Percentiles rank a stretch among this genome's conserved stretches.
phyloP scores from a whole-genome alignment of 495 filamentous ascomycete genomes.

The Podospora sp. region DNA sequence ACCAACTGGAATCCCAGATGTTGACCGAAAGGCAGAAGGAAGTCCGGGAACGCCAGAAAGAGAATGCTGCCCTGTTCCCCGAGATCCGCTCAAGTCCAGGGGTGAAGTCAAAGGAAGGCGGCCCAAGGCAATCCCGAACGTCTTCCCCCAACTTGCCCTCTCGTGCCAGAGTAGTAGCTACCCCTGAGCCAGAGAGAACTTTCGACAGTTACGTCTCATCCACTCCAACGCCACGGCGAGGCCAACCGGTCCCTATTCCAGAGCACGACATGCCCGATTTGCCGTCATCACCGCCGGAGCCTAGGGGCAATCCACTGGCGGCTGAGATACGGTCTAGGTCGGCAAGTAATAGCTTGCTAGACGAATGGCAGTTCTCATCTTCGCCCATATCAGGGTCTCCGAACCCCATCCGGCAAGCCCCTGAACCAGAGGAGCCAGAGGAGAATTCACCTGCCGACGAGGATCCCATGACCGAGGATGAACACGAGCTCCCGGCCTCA shows the following conservation, averaged over 20 bases:
- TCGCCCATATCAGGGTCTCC: slow-evolving; percentile 52
- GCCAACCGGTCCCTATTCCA: slow-evolving; percentile 43
- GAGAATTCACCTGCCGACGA: slow-evolving; percentile 19
- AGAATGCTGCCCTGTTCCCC: slow-evolving; percentile 70
- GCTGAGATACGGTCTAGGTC: slow-evolving; percentile 50
- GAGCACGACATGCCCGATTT: slow-evolving; percentile 50
- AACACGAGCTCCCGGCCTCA: slow-evolving; percentile 3
- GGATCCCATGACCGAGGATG: slow-evolving; percentile 20
- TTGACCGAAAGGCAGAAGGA: slow-evolving; percentile 77
- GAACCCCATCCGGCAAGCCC: slow-evolving; percentile 23
- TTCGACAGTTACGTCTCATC: slow-evolving; percentile 71
- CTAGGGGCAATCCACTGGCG: slow-evolving; percentile 53
- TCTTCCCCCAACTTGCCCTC: slow-evolving; percentile 8
- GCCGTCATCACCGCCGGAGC: slow-evolving; percentile 58
- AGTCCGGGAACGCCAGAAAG: slow-evolving; percentile 65
- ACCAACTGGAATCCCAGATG: slow-evolving; percentile 60
- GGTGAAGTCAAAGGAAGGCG: slow-evolving; percentile 25
- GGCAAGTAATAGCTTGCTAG: slow-evolving; percentile 41
- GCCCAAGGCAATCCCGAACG: not conserved
- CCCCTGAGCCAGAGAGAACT: slow-evolving; percentile 39
- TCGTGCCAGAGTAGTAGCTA: slow-evolving; percentile 34
- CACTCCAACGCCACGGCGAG: slow-evolving; percentile 74
- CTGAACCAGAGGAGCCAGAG: slow-evolving; percentile 20
- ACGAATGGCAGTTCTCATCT: slow-evolving; percentile 50
- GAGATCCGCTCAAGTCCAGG: slow-evolving; percentile 65